phyloP scores from a whole-genome alignment of 73 alveolate genomes.

The Tetrahymena malaccensis region DNA sequence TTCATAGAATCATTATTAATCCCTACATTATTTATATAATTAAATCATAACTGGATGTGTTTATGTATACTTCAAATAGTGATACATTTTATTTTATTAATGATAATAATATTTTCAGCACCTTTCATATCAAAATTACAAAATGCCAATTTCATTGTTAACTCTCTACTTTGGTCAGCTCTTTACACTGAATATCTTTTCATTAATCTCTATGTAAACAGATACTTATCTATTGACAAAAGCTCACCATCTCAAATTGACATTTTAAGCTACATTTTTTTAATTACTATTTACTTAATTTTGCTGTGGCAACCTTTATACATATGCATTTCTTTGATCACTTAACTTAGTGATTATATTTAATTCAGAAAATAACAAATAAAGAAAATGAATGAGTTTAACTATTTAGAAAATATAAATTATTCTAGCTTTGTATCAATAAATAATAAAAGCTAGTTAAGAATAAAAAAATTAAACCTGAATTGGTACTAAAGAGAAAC shows the following conservation, averaged over 20 bases:
- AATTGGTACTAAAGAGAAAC: not conserved
- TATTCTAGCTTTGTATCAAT: too few species aligned
- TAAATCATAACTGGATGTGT: not conserved
- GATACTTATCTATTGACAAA: not conserved
- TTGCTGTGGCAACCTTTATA: not conserved
- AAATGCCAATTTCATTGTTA: too few species aligned
- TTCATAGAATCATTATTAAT: not conserved
- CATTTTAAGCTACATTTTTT: not conserved
- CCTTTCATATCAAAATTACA: not conserved
- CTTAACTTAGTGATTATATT: too few species aligned
- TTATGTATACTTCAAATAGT: too few species aligned
- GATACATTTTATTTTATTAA: too few species aligned
- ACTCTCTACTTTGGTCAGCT: not conserved
- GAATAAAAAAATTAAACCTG: too few species aligned
- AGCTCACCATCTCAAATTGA: not conserved
- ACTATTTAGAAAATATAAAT: not conserved
- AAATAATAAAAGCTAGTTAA: too few species aligned
- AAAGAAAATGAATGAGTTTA: not conserved
- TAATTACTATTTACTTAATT: not conserved
- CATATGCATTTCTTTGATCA: too few species aligned
- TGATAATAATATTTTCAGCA: too few species aligned
- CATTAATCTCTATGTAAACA: not conserved
- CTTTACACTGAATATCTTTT: too few species aligned
- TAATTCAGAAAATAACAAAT: too few species aligned
- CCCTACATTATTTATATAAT: not conserved